phyloP scores from a whole-genome alignment of 805 yeast genomes.

The Pichia californica region DNA sequence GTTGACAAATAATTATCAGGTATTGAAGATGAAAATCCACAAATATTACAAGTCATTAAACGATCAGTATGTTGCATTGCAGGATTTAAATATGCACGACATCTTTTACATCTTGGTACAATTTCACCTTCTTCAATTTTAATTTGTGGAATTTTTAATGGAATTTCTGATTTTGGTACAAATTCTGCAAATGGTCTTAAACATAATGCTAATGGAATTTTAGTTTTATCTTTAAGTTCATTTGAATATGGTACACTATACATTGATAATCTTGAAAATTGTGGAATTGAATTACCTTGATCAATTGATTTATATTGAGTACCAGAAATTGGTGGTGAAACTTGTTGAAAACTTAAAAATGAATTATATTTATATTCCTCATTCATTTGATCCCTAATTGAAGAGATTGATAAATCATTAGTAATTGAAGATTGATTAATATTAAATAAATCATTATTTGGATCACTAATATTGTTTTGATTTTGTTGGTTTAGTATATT shows the following conservation, averaged over 20 bases:
- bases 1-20: constrained; percentile 63
- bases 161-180: constrained; percentile 38
- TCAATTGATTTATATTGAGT: constrained; percentile 64
- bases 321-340: constrained; percentile 79
- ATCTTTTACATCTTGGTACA: constrained; percentile 86
- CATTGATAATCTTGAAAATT: constrained; percentile 71
- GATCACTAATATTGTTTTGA: background rate
- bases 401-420: constrained; percentile 33
- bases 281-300: constrained; percentile 81
- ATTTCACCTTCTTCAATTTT: constrained; percentile 53
- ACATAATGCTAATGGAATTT: constrained; percentile 75
- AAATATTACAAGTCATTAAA: constrained; percentile 75
- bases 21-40: constrained; percentile 66
- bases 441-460: constrained; percentile 4
- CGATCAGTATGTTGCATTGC: constrained; percentile 63
- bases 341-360: constrained; percentile 69
- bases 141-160: constrained; percentile 49
- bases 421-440: constrained; percentile 5
- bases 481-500: too few species aligned
- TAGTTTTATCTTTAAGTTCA: constrained; percentile 57
- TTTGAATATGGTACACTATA: constrained; percentile 77
- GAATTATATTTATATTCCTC: constrained; percentile 33
- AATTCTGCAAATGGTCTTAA: constrained; percentile 78
- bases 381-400: constrained; percentile 28
- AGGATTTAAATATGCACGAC: constrained; percentile 87